phyloP scores from a whole-genome alignment of 2,329 filamentous ascomycete genomes.

The Periconia macrospinosa region DNA sequence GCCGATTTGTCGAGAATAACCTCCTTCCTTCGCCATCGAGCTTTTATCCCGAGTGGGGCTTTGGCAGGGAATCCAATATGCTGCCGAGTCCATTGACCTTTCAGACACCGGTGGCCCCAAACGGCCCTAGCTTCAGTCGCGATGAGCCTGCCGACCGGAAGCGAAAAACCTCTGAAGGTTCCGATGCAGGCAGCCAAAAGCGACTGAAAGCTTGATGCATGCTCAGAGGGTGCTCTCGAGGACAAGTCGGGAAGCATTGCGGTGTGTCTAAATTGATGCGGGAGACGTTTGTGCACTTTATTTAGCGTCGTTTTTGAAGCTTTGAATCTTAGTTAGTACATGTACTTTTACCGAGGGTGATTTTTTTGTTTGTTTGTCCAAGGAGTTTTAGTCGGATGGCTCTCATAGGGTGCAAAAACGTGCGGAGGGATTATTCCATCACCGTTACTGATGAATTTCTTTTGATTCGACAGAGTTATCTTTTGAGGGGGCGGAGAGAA shows the following conservation, averaged over 20 bases:
- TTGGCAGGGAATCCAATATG: constrained; percentile 77
- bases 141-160: constrained; percentile 45
- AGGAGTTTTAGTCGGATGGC: too few relatives aligned
- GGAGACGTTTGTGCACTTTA: too few relatives aligned
- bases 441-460: background rate
- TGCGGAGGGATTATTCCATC: background rate
- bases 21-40: constrained; percentile 87
- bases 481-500: too few relatives aligned
- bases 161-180: constrained; percentile 44
- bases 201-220: constrained; percentile 35
- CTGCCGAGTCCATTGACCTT: constrained; percentile 92
- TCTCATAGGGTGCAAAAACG: background rate
- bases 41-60: constrained; percentile 92
- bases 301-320: background rate
- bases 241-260: too few relatives aligned
- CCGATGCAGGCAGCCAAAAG: constrained; percentile 41
- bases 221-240: too few relatives aligned
- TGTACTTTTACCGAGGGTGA: constrained; percentile 1
- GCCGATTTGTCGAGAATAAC: constrained; percentile 84
- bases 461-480: too few relatives aligned
- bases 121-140: constrained; percentile 48
- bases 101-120: constrained; percentile 69
- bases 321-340: background rate
- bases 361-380: background rate
- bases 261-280: too few relatives aligned